phyloP scores from a whole-genome alignment of 2,329 filamentous ascomycete genomes.

The Xylaria sp. region DNA sequence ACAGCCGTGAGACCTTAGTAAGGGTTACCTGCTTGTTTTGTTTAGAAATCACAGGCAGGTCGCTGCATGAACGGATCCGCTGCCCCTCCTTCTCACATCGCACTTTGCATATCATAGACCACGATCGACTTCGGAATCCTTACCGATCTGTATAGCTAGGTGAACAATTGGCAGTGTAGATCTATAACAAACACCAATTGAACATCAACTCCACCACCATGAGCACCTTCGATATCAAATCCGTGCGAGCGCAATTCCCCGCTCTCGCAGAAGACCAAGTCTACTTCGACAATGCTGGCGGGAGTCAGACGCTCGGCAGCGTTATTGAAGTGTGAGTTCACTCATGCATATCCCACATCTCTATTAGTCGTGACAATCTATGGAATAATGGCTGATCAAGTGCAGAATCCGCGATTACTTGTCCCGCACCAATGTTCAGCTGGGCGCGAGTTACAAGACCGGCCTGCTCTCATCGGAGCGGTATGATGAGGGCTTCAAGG shows the following conservation, averaged over 20 bases:
- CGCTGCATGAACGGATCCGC: constrained; percentile 6
- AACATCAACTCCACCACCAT: constrained; percentile 10
- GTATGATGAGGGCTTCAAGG: constrained; percentile 56
- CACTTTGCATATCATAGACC: neutral
- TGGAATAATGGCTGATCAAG: neutral
- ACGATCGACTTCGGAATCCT: no score
- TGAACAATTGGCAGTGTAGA: neutral
- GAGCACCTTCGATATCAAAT: constrained; percentile 47
- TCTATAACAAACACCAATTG: neutral
- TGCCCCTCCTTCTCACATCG: neutral
- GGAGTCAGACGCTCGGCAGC: constrained; percentile 61
- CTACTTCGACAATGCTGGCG: constrained; percentile 74
- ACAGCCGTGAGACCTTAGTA: neutral
- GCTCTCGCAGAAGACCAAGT: constrained; percentile 62
- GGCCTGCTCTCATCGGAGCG: constrained; percentile 54
- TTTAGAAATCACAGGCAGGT: no score
- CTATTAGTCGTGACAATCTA: no score
- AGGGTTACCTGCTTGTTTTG: neutral
- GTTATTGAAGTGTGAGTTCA: constrained; percentile 59
- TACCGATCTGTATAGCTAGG: no score
- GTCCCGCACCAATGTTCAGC: constrained; percentile 64
- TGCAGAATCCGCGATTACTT: constrained; percentile 61
- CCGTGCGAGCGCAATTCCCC: constrained; percentile 59
- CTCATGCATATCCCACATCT: neutral
- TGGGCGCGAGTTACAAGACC: constrained; percentile 63